phyloP scores from a whole-genome alignment of 257 asterid genomes.

The Solanum virginianum region DNA sequence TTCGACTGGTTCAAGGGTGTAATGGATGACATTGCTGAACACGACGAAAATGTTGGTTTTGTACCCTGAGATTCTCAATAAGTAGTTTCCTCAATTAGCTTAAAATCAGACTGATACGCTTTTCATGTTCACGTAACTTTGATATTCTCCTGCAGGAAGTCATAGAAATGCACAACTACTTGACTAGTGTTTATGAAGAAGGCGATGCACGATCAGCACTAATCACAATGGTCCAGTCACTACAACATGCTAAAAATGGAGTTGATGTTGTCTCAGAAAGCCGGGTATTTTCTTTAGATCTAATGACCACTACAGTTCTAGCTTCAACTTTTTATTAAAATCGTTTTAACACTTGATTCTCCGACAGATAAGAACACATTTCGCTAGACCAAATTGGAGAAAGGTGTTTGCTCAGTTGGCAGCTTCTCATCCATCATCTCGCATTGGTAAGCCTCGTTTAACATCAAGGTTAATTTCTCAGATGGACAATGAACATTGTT shows the following conservation, averaged over 20 bases:
- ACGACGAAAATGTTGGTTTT: slow-evolving; percentile 47
- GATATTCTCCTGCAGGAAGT: slow-evolving; percentile 34
- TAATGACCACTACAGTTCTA: neutral
- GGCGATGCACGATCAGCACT: slow-evolving; percentile 96
- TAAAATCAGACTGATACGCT: neutral
- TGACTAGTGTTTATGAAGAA: slow-evolving; percentile 88
- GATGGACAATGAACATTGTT: neutral
- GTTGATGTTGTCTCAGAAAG: slow-evolving; percentile 82
- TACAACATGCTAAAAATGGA: slow-evolving; percentile 86
- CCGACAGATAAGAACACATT: slow-evolving; percentile 74
- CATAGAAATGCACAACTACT: slow-evolving; percentile 85
- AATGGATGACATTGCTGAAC: slow-evolving; percentile 87
- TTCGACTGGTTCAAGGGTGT: slow-evolving; percentile 97
- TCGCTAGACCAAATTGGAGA: slow-evolving; percentile 90
- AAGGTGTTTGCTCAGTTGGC: slow-evolving; percentile 51
- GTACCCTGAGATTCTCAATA: neutral
- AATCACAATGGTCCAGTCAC: slow-evolving; percentile 78
- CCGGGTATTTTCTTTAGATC: slow-evolving; percentile 27
- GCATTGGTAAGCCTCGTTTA: slow-evolving; percentile 43
- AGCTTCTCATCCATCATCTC: slow-evolving; percentile 36
- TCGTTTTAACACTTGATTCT: neutral
- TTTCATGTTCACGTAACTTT: neutral
- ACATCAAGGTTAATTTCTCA: neutral
- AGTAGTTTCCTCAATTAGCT: neutral
- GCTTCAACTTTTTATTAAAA: neutral